phyloP scores from a whole-genome alignment of 2,329 filamentous ascomycete species.

The Pseudogymnoascus sp. region DNA sequence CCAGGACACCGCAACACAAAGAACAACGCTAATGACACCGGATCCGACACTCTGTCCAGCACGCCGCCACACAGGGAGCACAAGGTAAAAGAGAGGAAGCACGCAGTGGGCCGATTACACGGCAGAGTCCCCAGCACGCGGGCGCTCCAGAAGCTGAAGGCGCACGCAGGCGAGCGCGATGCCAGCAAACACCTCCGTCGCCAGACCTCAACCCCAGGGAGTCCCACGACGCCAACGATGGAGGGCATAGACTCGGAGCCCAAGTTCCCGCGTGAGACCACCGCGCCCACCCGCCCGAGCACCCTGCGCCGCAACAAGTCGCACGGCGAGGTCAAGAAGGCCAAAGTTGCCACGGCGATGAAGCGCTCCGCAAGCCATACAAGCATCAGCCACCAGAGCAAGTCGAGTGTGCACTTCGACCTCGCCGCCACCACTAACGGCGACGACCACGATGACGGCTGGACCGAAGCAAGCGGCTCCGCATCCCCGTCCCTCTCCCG shows the following conservation, averaged over 20 bases:
- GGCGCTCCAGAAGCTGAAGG: constrained; percentile 24
- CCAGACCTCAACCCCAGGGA: constrained; percentile 9
- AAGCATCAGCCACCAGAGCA: constrained; percentile 33
- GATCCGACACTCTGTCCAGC: constrained; percentile 20
- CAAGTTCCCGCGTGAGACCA: constrained; percentile 38
- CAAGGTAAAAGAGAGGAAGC: constrained; percentile 20
- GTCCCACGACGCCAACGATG: constrained; percentile 8
- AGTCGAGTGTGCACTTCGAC: constrained; percentile 52
- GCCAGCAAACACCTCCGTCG: constrained; percentile 3
- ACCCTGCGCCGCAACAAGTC: constrained; percentile 54
- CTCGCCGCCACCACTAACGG: constrained; percentile 28
- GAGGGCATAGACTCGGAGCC: constrained; percentile 41
- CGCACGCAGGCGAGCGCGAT: constrained; percentile 20
- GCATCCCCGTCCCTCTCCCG: constrained; percentile 51
- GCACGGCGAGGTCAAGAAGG: constrained; percentile 44
- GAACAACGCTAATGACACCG: constrained; percentile 3
- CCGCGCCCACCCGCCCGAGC: constrained; percentile 40
- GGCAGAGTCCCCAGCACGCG: constrained; percentile 24
- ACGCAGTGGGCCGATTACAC: constrained; percentile 24
- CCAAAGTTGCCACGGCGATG: constrained; percentile 38
- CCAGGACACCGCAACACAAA: constrained; percentile 3
- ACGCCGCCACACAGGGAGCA: constrained; percentile 21
- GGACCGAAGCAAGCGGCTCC: constrained; percentile 58
- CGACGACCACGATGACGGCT: constrained; percentile 45
- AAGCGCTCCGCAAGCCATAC: constrained; percentile 46